Conservation (phyloP, 2,329 filamentous ascomycete species). For the Neopestalotiopsis rosae region DNA sequence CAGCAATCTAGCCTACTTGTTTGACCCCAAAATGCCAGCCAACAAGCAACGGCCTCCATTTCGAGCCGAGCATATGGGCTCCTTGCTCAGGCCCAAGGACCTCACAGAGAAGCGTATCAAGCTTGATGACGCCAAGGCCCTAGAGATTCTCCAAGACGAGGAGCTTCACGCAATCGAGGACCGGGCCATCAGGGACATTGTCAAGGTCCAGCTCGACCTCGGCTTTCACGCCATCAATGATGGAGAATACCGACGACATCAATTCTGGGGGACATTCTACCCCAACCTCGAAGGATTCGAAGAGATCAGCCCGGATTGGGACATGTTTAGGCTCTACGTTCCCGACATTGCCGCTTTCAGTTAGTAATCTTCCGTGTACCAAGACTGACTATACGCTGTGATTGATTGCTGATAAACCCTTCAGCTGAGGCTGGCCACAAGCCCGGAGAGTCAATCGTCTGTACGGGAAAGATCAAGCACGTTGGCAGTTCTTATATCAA, state of each 20-base stretch:
- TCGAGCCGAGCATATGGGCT: constrained; percentile 78
- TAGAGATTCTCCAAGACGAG: constrained; percentile 43
- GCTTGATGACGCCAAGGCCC: constrained; percentile 42
- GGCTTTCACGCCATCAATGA: constrained; percentile 69
- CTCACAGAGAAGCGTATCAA: constrained; percentile 65
- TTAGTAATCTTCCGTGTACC: constrained; percentile 31
- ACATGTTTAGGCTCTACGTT: constrained; percentile 59
- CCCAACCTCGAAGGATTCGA: constrained; percentile 49
- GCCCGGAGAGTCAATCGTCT: constrained; percentile 51
- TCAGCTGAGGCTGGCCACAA: constrained; percentile 50
- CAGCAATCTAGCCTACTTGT: too few species aligned
- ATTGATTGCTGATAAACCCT: not conserved
- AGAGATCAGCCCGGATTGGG: constrained; percentile 53
- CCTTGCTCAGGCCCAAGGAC: constrained; percentile 70
- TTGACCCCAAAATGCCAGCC: constrained; percentile 26
- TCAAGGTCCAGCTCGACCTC: constrained; percentile 70
- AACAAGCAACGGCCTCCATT: constrained; percentile 60
- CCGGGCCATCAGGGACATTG: constrained; percentile 68
- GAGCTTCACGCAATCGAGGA: constrained; percentile 61
- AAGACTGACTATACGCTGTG: too few species aligned
- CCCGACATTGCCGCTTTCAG: constrained; percentile 50
- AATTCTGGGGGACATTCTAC: constrained; percentile 56
- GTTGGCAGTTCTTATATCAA: constrained; percentile 47
- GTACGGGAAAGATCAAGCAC: constrained; percentile 52
- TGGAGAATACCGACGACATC: constrained; percentile 44